Conservation (phyloP, 2,329 filamentous ascomycete species). For the Fusarium keratoplasticum region DNA sequence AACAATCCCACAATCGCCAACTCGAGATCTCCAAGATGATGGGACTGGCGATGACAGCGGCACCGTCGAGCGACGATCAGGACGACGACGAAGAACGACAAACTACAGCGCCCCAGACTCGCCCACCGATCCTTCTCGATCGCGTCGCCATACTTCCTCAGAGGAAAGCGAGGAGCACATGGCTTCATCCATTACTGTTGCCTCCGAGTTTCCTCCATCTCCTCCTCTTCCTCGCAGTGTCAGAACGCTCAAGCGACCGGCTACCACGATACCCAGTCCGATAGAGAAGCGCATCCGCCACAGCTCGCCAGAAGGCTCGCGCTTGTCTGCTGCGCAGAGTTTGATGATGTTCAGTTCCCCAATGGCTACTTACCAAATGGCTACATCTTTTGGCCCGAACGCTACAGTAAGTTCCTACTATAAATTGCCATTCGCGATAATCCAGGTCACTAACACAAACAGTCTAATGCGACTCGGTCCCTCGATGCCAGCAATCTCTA, state of each 20-base stretch:
- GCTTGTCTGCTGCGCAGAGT: constrained; percentile 44
- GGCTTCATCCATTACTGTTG: constrained; percentile 44
- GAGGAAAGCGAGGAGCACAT: constrained; percentile 42
- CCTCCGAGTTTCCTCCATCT: constrained; percentile 41
- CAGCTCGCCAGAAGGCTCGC: constrained; percentile 43
- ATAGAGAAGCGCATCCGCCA: constrained; percentile 42
- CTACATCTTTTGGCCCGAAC: constrained; percentile 31
- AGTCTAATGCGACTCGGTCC: constrained; percentile 34
- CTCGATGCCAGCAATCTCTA: constrained; percentile 37
- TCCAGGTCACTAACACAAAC: not conserved
- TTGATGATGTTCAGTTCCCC: constrained; percentile 46
- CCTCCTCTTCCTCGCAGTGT: constrained; percentile 40
- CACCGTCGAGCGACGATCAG: constrained; percentile 37
- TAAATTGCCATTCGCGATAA: not conserved
- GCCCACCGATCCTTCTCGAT: constrained; percentile 26
- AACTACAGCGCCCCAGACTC: constrained; percentile 38
- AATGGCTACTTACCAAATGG: constrained; percentile 46
- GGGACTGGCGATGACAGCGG: constrained; percentile 25
- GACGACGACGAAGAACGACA: constrained; percentile 32
- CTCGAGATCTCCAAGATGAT: constrained; percentile 34
- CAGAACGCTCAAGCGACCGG: constrained; percentile 38
- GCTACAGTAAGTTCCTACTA: constrained; percentile 26
- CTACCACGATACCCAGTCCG: constrained; percentile 29
- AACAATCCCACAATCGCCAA: constrained; percentile 35
- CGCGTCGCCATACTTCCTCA: constrained; percentile 35